Evolutionary conservation across 208 protist species (phyloP), one percentile per base, ranked within the genome.

Genomic region (Leishmania martiniquensis): DNA sequence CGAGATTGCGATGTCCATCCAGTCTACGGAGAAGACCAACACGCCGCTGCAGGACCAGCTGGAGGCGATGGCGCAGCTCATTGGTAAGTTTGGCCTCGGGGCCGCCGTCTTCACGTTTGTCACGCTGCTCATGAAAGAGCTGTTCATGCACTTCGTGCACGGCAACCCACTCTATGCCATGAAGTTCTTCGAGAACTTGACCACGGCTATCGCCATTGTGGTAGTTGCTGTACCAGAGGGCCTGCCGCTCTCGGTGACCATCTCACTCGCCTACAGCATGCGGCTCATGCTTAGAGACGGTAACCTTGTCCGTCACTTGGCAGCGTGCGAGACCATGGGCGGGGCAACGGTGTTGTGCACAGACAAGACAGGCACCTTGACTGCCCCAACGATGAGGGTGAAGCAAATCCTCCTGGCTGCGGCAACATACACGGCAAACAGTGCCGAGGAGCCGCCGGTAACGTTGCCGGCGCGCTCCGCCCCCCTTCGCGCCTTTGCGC

Each of bases 221-320:
- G 98, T 99, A n/a, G 98, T 99, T 10, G 98, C 98, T 15, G 96
- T 99, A 57, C 99, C 98, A 7, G 98, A 99, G 81, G 99, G 99
- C 25, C 85, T 99, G 57, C 98, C 99, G 44, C 88, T 99, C 0
- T 98, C 99, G 2, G 99, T 99, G 17, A 99, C 98, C 59, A 99
- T 99, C 75, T 95, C 98, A 10, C 88, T 99, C 7, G 98, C 99
- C 34, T 99, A 99, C 88, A 99, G 97, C 65, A 98, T 99, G 95
- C 83, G 89, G 37, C 84, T 91, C 54, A 99, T 99, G 98, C 84
- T 99, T 29, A 83, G 84, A 29, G 98, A 99, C 78, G 94, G 98
- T 7, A 99, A 99, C 76, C 82, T 99, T 12, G 98, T 99, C 3
- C 93, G 98, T 12, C 91, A 98, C 80, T 76, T 99, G 34, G 90